Percentiles rank a stretch among this genome's conserved stretches.
These are phyloP conservation scores for Candida glucosophila DNA, from an alignment of 1,139 yeast species.

Conservation along the genomic window DNA sequence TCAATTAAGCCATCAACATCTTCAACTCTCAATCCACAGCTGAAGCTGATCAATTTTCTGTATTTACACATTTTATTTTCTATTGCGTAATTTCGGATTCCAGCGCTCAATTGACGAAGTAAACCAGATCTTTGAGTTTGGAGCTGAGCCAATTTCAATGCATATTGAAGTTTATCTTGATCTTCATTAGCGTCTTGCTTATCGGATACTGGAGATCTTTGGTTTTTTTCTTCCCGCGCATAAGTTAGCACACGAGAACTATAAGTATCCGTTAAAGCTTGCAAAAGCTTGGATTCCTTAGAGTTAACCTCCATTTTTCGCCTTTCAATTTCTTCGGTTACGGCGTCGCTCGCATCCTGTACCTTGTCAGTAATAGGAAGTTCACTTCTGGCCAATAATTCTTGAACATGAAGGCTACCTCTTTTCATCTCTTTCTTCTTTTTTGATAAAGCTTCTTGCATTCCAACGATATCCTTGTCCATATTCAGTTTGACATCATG, in stretches of 20 bases:
- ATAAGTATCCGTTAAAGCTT: neutral
- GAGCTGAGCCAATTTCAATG: constrained; percentile 40
- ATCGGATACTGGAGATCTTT: constrained; percentile 2
- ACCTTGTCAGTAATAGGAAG: too few species aligned
- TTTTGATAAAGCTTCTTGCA: constrained; percentile 12
- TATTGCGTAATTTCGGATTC: constrained; percentile 30
- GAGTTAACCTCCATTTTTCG: neutral
- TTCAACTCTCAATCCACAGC: constrained; percentile 73
- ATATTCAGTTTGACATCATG: constrained; percentile 15
- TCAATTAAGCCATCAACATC: constrained; percentile 62
- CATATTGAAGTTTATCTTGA: constrained; percentile 14
- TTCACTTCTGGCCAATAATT: too few species aligned
- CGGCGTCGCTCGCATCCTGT: too few species aligned
- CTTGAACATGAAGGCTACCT: too few species aligned
- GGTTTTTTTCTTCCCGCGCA: constrained; percentile 4
- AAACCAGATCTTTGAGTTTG: constrained; percentile 44
- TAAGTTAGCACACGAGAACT: neutral
- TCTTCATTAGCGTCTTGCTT: constrained; percentile 8
- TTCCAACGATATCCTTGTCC: constrained; percentile 11
- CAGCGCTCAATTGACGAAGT: constrained; percentile 28
- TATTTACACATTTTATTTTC: constrained; percentile 67
- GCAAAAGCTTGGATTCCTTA: neutral
- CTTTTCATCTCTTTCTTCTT: constrained; percentile 14
- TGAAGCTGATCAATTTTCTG: constrained; percentile 68
- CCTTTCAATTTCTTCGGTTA: too few species aligned